These are phyloP conservation scores for Aegilops bicornis DNA, from an alignment of 176 grass and related monocot genomes.

Conservation along the genomic window DNA sequence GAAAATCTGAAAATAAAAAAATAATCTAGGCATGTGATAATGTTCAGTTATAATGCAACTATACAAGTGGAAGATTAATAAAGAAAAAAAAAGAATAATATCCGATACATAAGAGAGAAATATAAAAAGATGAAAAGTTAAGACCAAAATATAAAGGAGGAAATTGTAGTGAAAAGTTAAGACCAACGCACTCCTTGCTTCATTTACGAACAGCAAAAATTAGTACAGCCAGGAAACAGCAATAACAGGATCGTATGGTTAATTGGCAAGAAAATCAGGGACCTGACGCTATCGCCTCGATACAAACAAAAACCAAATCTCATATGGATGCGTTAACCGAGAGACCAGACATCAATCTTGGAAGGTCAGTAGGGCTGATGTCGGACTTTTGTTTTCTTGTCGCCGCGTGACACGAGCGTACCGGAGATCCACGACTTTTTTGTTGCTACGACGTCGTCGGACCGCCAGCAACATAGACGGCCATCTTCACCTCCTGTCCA, in stretches of 20 bases:
- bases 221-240: neutral
- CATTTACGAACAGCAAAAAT: too few relatives aligned
- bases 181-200: too few relatives aligned
- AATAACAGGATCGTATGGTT: neutral
- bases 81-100: too few relatives aligned
- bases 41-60: too few relatives aligned
- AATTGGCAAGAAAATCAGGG: neutral
- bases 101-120: too few relatives aligned
- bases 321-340: neutral
- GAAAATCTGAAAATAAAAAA: too few relatives aligned
- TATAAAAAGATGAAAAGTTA: too few relatives aligned
- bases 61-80: too few relatives aligned
- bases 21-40: too few relatives aligned
- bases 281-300: too few relatives aligned
- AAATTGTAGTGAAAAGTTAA: too few relatives aligned
- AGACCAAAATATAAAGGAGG: too few relatives aligned
- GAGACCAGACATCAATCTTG: neutral
- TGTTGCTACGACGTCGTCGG: slow-evolving; percentile 33
- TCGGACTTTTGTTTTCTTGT: slow-evolving; percentile 48
- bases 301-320: neutral
- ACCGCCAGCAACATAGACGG: slow-evolving; percentile 81
- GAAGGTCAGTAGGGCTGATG: slow-evolving; percentile 68
- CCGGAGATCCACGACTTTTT: slow-evolving; percentile 77
- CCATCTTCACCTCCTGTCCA: slow-evolving; percentile 97
- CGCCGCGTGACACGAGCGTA: slow-evolving; percentile 41